Percentiles rank a stretch among this genome's conserved stretches.
phyloP scores from a whole-genome alignment of 2,329 filamentous ascomycete species.

The Fusarium heterosporum region DNA sequence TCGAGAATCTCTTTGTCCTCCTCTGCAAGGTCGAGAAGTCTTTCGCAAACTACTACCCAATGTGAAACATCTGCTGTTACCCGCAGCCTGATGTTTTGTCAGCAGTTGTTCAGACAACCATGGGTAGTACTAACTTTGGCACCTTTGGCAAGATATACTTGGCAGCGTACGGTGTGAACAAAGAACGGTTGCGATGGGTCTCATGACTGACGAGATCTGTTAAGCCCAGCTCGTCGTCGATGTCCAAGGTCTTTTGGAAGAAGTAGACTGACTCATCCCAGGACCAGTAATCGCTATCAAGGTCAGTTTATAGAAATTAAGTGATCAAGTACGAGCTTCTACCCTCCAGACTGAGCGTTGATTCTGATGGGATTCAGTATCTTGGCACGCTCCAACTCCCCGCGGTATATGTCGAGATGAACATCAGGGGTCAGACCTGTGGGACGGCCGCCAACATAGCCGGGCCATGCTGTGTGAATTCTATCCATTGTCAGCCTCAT shows the following conservation, averaged over 20 bases:
- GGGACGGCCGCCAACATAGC: neutral
- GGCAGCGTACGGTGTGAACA: neutral
- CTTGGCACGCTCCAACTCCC: neutral
- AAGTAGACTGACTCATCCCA: neutral
- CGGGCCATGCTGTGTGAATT: neutral
- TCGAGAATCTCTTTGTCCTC: neutral
- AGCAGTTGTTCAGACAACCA: neutral
- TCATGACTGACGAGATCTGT: neutral
- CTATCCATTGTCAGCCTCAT: neutral
- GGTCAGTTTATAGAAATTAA: no score
- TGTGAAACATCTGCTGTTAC: neutral
- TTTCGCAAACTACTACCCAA: neutral
- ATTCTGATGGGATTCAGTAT: neutral
- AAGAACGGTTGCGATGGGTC: neutral
- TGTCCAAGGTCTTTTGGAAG: neutral
- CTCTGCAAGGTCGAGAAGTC: neutral
- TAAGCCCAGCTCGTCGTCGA: neutral
- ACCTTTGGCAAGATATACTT: slow-evolving; percentile 1
- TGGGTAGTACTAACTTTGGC: neutral
- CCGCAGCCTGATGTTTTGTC: neutral
- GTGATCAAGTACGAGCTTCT: no score
- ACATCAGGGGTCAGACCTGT: neutral
- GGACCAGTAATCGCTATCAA: neutral
- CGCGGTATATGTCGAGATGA: neutral
- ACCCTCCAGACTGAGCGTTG: neutral